phyloP scores from a whole-genome alignment of 257 asterid species.

The Thymus quinquecostatus region DNA sequence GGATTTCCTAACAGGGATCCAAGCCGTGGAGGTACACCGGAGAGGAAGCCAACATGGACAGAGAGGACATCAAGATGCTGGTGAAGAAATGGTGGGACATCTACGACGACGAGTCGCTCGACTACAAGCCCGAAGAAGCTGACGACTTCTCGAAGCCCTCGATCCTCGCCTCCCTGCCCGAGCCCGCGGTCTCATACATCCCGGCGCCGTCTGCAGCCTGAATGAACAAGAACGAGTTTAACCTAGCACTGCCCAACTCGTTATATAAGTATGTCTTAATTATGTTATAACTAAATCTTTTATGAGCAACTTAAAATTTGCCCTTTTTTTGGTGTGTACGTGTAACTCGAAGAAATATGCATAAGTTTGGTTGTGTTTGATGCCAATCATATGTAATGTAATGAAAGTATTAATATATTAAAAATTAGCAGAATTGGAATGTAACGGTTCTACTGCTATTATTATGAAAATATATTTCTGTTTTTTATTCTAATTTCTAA shows the following conservation, averaged over 20 bases:
- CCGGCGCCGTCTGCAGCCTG: conserved; percentile 78
- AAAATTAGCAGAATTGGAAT: conserved; percentile 35
- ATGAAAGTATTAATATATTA: neutral
- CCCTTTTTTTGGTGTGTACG: conserved; percentile 28
- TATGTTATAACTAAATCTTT: conserved; percentile 26
- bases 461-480: conserved; percentile 1
- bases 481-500: conserved; percentile 16
- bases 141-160: conserved; percentile 56
- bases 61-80: conserved; percentile 62
- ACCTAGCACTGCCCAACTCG: conserved; percentile 12
- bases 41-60: conserved; percentile 60
- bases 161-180: conserved; percentile 49
- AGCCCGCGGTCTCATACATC: conserved; percentile 53
- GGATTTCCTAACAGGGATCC: conserved; percentile 43
- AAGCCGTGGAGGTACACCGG: conserved; percentile 80
- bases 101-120: conserved; percentile 59
- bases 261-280: neutral
- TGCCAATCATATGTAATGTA: conserved; percentile 28
- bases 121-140: conserved; percentile 47
- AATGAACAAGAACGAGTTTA: conserved; percentile 32
- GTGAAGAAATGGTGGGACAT: conserved; percentile 75
- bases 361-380: conserved; percentile 32
- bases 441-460: conserved; percentile 34
- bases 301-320: conserved; percentile 15
- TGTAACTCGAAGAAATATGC: conserved; percentile 24